Evolutionary conservation across 305 asterid species (phyloP).

Genomic region (Striga hermonthica): DNA sequence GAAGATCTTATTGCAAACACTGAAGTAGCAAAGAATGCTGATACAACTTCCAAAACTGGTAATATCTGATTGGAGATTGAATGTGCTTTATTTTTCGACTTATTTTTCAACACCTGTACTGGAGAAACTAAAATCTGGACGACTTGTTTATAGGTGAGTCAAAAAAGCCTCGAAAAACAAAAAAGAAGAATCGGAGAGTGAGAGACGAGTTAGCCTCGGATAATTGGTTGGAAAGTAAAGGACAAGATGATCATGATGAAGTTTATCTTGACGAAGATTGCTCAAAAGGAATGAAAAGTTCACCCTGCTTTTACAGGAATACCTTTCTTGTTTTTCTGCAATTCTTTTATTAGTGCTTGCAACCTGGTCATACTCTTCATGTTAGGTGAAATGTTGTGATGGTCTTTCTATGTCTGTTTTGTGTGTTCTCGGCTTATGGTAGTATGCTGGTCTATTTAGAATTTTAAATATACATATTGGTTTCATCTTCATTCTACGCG

Average conservation of each 20-base stretch:
- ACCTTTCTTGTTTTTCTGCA: background rate
- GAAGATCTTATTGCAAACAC: constrained; percentile 25
- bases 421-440: background rate
- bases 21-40: constrained; percentile 27
- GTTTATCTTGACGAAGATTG: constrained; percentile 72
- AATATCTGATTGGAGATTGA: constrained; percentile 11
- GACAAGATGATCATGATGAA: constrained; percentile 44
- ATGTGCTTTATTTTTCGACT: background rate
- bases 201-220: constrained; percentile 31
- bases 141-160: constrained; percentile 46
- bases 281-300: constrained; percentile 85
- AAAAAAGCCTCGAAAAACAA: constrained; percentile 33
- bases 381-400: constrained; percentile 6
- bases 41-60: constrained; percentile 28
- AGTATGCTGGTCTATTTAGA: background rate
- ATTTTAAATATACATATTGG: background rate
- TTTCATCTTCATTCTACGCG: background rate
- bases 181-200: constrained; percentile 34
- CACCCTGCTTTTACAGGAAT: constrained; percentile 28
- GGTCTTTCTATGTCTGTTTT: background rate
- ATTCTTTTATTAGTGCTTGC: constrained; percentile 15
- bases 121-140: background rate
- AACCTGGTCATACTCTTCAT: background rate
- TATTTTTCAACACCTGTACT: constrained; percentile 14
- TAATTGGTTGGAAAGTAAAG: constrained; percentile 37